phyloP scores from a whole-genome alignment of 1,139 yeast species.

The Zygosaccharomyces sapae region DNA sequence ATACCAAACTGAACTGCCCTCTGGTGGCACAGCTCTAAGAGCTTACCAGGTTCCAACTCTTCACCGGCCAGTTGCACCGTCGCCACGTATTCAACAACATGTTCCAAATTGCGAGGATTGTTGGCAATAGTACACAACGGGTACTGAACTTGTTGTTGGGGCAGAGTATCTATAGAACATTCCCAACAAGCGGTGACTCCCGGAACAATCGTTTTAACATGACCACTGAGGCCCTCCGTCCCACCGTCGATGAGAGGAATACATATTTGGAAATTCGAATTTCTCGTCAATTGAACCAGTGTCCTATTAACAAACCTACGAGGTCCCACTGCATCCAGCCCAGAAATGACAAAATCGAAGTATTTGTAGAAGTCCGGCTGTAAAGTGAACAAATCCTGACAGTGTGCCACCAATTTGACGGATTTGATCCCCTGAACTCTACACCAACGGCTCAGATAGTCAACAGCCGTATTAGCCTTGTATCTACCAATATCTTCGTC shows the following conservation, averaged over 20 bases:
- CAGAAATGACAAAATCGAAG: constrained; percentile 76
- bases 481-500: constrained; percentile 69
- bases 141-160: constrained; percentile 61
- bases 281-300: constrained; percentile 58
- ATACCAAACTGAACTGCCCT: constrained; percentile 68
- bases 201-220: constrained; percentile 82
- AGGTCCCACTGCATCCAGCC: constrained; percentile 86
- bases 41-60: constrained; percentile 68
- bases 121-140: constrained; percentile 95
- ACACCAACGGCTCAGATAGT: constrained; percentile 42
- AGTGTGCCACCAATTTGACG: constrained; percentile 53
- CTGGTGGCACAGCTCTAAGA: constrained; percentile 50
- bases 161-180: constrained; percentile 74
- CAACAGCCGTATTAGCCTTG: constrained; percentile 78
- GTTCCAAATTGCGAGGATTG: constrained; percentile 90
- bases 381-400: constrained; percentile 70
- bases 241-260: constrained; percentile 94
- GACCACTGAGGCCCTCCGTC: constrained; percentile 92
- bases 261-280: constrained; percentile 48
- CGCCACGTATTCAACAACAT: constrained; percentile 89
- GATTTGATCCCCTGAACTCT: constrained; percentile 18
- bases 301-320: constrained; percentile 87
- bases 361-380: constrained; percentile 59
- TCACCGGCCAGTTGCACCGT: constrained; percentile 72
- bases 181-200: constrained; percentile 87